Evolutionary conservation across 495 filamentous ascomycete genomes (phyloP).

Genomic region (Apiosordaria backusii): DNA sequence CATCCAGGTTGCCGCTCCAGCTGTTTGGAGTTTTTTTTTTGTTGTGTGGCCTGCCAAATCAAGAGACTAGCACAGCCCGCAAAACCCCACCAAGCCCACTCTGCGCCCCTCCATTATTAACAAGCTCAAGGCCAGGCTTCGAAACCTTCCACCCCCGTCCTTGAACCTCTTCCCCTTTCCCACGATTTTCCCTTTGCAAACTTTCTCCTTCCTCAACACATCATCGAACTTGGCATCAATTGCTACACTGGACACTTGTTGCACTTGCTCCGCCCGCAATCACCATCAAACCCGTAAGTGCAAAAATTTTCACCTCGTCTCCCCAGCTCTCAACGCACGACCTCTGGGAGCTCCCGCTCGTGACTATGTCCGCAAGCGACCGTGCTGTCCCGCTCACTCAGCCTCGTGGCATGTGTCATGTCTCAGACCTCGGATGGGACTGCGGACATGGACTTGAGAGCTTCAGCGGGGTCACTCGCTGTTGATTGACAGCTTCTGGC

Average conservation of each 20-base stretch:
- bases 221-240: conserved; percentile 8
- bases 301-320: neutral
- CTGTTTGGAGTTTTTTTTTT: conserved; percentile 25
- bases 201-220: conserved; percentile 3
- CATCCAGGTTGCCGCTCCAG: conserved; percentile 5
- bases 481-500: neutral
- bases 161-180: conserved; percentile 9
- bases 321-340: neutral
- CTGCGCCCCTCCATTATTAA: conserved; percentile 30
- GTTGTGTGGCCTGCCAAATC: conserved; percentile 8
- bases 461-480: neutral
- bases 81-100: conserved; percentile 17
- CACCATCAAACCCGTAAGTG: neutral
- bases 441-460: neutral
- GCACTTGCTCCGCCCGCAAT: neutral
- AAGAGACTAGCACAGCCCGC: conserved; percentile 23
- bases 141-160: conserved; percentile 8
- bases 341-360: neutral
- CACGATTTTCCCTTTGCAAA: conserved; percentile 5
- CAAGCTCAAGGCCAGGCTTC: conserved; percentile 21
- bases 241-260: neutral
- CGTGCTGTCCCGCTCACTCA: neutral
- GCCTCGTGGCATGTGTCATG: neutral
- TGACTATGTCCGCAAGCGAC: neutral
- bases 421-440: neutral